Evolutionary conservation across 2,329 filamentous ascomycete species (phyloP).

Genomic region (Penicillium sp.): DNA sequence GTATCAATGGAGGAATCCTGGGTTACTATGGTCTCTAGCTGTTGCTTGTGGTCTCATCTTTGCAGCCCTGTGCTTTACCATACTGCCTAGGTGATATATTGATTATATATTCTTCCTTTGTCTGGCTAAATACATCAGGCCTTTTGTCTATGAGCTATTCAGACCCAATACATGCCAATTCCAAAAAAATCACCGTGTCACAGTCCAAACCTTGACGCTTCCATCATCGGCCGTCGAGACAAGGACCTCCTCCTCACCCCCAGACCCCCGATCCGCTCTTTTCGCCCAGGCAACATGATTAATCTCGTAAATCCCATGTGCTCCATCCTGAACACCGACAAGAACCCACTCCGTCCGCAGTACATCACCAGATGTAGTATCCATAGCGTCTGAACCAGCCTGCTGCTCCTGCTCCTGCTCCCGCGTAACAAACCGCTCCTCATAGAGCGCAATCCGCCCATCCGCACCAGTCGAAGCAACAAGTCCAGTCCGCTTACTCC

Average conservation of each 20-base stretch:
- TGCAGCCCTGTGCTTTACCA: too few relatives aligned
- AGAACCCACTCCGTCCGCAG: slow-evolving; percentile 64
- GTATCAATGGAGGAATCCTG: too few relatives aligned
- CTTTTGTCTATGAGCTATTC: not conserved
- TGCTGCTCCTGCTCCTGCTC: not conserved
- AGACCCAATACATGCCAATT: not conserved
- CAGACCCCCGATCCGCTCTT: slow-evolving; percentile 63
- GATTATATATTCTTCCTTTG: not conserved
- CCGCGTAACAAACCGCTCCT: slow-evolving; percentile 52
- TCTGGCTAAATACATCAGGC: slow-evolving; percentile 3
- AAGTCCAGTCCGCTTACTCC: slow-evolving; percentile 74
- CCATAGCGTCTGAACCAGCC: slow-evolving; percentile 22
- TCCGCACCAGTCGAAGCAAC: slow-evolving; percentile 90
- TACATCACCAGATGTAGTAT: slow-evolving; percentile 29
- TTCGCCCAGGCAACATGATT: slow-evolving; percentile 89
- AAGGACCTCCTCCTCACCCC: slow-evolving; percentile 65
- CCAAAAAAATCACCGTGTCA: slow-evolving; percentile 33
- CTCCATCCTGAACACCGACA: slow-evolving; percentile 65
- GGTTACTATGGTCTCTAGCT: too few relatives aligned
- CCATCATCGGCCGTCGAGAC: slow-evolving; percentile 93
- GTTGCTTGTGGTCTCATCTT: too few relatives aligned
- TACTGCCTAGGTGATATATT: not conserved
- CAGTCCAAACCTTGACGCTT: slow-evolving; percentile 75
- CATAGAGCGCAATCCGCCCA: slow-evolving; percentile 74
- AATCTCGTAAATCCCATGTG: slow-evolving; percentile 89